Evolutionary conservation across 1,284 basidiomycete genomes (phyloP).

Genomic region (Lentinula novae-zelandiae): DNA sequence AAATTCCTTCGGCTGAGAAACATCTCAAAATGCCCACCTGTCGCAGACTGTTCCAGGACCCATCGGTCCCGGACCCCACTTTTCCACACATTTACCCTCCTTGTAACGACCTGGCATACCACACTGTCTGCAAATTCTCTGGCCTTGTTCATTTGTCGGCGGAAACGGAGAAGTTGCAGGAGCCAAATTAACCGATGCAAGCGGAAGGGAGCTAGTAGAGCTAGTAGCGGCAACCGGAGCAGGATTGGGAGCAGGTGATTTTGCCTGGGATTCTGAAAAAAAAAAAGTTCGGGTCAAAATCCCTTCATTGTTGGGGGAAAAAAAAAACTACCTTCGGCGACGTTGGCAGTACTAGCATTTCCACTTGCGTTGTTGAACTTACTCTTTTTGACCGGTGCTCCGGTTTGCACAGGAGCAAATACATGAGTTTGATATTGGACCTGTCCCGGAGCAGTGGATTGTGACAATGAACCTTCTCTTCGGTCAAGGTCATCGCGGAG

Average conservation of each 20-base stretch:
- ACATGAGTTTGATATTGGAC: constrained; percentile 58
- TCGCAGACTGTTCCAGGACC: constrained; percentile 83
- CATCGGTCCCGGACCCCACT: constrained; percentile 82
- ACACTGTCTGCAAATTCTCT: constrained; percentile 73
- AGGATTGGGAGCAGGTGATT: constrained; percentile 1
- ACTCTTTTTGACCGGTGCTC: constrained; percentile 60
- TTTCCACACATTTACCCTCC: constrained; percentile 81
- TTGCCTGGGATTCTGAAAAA: constrained; percentile 5
- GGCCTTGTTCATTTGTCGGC: constrained; percentile 57
- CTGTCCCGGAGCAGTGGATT: constrained; percentile 14
- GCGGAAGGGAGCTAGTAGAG: constrained; percentile 1
- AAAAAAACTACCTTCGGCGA: constrained; percentile 13
- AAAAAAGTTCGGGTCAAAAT: not conserved
- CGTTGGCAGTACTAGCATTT: constrained; percentile 1
- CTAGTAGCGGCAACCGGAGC: not conserved
- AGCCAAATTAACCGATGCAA: constrained; percentile 3
- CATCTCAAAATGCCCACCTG: constrained; percentile 38
- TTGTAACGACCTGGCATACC: constrained; percentile 56
- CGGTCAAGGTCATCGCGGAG: not conserved
- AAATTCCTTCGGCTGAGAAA: not conserved
- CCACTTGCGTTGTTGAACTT: constrained; percentile 31
- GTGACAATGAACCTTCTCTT: not conserved
- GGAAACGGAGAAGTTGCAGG: constrained; percentile 32
- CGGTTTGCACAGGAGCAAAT: constrained; percentile 65
- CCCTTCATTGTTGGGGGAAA: not conserved